Base-by-base conservation (phyloP, 192 early-diverging fungal species). In the Spizellomyces punctatus region DNA sequence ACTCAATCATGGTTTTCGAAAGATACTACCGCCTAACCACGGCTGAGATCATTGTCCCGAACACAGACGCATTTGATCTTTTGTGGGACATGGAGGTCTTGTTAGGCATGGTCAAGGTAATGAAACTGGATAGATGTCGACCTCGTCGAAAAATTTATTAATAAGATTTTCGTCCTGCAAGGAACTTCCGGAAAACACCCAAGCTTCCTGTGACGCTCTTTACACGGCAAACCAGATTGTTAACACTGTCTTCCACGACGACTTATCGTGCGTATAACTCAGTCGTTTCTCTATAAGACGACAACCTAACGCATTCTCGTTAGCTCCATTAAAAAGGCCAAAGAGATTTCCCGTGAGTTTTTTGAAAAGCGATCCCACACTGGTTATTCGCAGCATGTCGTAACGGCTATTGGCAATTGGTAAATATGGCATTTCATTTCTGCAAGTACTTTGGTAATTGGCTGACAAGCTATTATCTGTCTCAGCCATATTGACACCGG, bases 331-430 rank as follows among this genome's bases (percentile, higher is more conserved):
- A 44, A 67, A 67, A 65, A 77, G 47, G 63, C 78, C 8, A 67
- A 78, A 69, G n/a, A 73, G n/a, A 71, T 96, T 19, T 64, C 91
- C 0, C 48, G 58, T 0, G 76, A 82, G 63, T 98, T 96, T 74
- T 83, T 98, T 55, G 78, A 70, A 0, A 78, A 83, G 48, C 86
- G 88, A 6, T 86, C 85, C 48, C 44, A 76, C 50, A 46, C 50
- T n/a, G 80, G 79, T 6, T 82, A 88, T 14, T 66, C 69, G 12
- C 78, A 79, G 17, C 95, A 97, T 80, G 80, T 79, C 17, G 86
- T 98, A 36, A 91, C 87, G 27, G 95, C 96, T 0, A 84, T 95
- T 16, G 98, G 98, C 21, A 92, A 99, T 86, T 98, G 81, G 73
- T 76, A 60, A 76, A 46, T 3, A 36, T 36, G 27, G 27, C 27